Percentiles rank a stretch among this genome's conserved stretches.
These are phyloP conservation scores for Paramecium primaurelia DNA, from an alignment of 73 alveolate species.

Conservation along the genomic window DNA sequence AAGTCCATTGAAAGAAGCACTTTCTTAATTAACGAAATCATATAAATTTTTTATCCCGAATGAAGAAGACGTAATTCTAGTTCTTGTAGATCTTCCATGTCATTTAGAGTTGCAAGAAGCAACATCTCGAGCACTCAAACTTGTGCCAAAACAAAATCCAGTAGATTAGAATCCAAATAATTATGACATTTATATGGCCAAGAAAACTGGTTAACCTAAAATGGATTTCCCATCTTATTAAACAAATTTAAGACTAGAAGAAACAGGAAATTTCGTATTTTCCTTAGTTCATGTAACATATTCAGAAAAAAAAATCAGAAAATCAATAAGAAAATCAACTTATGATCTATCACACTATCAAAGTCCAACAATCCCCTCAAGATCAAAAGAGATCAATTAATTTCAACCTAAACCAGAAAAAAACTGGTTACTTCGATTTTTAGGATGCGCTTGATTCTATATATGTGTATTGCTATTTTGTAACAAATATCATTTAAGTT, in stretches of 20 bases:
- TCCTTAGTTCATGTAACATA: neutral
- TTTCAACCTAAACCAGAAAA: neutral
- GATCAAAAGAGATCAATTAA: neutral
- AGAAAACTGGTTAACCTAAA: slow-evolving; percentile 26
- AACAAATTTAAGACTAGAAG: neutral
- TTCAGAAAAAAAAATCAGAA: neutral
- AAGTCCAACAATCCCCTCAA: neutral
- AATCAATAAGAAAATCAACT: slow-evolving; percentile 12
- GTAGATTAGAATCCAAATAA: slow-evolving; percentile 4
- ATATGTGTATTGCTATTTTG: neutral
- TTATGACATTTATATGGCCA: slow-evolving; percentile 33
- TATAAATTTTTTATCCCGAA: neutral
- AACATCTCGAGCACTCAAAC: neutral
- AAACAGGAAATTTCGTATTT: neutral
- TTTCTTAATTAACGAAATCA: slow-evolving; percentile 2
- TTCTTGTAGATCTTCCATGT: neutral
- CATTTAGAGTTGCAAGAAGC: neutral
- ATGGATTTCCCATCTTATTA: slow-evolving; percentile 2
- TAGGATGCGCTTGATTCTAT: slow-evolving; percentile 29
- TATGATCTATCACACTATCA: neutral
- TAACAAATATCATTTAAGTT: neutral
- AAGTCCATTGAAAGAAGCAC: neutral
- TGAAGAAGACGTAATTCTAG: neutral
- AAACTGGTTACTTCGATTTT: slow-evolving; percentile 23
- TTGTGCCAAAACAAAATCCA: neutral